A percentile compares a stretch with the other conserved stretches of the same genome.
phyloP scores from a whole-genome alignment of 306 rosid genomes.

The Cicer yamashitae region DNA sequence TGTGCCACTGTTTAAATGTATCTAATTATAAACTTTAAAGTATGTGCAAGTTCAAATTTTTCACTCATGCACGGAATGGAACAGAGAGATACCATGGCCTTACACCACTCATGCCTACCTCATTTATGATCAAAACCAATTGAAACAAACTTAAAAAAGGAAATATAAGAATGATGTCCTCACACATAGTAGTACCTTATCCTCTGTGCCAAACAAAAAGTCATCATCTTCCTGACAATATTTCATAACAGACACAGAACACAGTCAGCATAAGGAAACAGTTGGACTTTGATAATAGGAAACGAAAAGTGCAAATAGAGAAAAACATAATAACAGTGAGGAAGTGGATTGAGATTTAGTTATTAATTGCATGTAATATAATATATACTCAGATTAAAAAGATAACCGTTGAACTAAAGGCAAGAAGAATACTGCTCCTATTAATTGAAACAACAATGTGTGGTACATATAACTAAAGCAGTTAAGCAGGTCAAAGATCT shows the following conservation, averaged over 20 bases:
- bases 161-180: conserved; percentile 31
- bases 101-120: conserved; percentile 23
- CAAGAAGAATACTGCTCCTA: background rate
- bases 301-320: conserved; percentile 9
- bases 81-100: conserved; percentile 28
- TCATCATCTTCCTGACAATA: conserved; percentile 86
- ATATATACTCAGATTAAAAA: conserved; percentile 7
- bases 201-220: conserved; percentile 78
- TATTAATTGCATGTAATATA: background rate
- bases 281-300: background rate
- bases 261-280: conserved; percentile 14
- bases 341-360: background rate
- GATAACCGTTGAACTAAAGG: background rate
- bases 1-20: background rate
- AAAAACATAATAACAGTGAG: conserved; percentile 5
- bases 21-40: background rate
- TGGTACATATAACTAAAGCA: background rate
- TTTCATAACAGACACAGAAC: conserved; percentile 44
- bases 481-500: background rate
- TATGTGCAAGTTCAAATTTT: conserved; percentile 14
- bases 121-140: conserved; percentile 33
- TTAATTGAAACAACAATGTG: conserved; percentile 10
- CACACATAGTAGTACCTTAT: conserved; percentile 61
- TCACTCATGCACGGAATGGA: background rate
- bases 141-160: conserved; percentile 26